Base-by-base conservation (phyloP, 2,329 filamentous ascomycete genomes). In the Fusarium verrucosum region DNA sequence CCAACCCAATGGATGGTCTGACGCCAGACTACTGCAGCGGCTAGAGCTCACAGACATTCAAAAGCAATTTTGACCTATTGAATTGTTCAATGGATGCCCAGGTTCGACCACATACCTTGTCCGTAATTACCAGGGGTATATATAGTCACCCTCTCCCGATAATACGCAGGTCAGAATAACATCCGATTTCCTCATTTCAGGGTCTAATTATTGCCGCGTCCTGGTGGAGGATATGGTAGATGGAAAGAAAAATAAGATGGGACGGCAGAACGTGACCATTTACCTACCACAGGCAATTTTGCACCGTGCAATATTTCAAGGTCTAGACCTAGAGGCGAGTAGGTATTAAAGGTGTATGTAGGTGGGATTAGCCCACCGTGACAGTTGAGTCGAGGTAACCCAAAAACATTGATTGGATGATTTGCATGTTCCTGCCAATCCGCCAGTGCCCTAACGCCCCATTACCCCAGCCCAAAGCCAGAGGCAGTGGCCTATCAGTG, bases 351-450 rank as follows among this genome's bases (percentile, higher is more conserved):
- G 38, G 23, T 60, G 45, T 57, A 41, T 60, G 45, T 57, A 41
- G 25, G 43, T 54, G 60, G 57, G 42, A 50, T 61, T 60, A 65
- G 49, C 62, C 59, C 62, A 57, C 38, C 51, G 62, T 58, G 58
- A 63, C 62, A 66, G 32, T 40, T 22, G 23, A 63, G 42, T 62
- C 47, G 37, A 53, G 46, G 57, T 58, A 66, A 58, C 62, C 57
- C 62, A 66, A 66, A 35, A 49, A 35, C 22, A 62, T 26, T 61
- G 41, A 61, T 61, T 61, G 57, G 62, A 66, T 36, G 42, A 38
- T 62, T 58, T 44, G 19, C 36, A 36, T 38, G 42, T 54, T 44
- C 56, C 50, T 61, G 43, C 49, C 33, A 61, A 55, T 38, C 43
- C 33, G 33, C 56, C 49, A 56, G 43, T 61, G 50, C 50, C 50